Base-by-base conservation (phyloP, 2,329 filamentous ascomycete species). In the Aspergillus jensenii region DNA sequence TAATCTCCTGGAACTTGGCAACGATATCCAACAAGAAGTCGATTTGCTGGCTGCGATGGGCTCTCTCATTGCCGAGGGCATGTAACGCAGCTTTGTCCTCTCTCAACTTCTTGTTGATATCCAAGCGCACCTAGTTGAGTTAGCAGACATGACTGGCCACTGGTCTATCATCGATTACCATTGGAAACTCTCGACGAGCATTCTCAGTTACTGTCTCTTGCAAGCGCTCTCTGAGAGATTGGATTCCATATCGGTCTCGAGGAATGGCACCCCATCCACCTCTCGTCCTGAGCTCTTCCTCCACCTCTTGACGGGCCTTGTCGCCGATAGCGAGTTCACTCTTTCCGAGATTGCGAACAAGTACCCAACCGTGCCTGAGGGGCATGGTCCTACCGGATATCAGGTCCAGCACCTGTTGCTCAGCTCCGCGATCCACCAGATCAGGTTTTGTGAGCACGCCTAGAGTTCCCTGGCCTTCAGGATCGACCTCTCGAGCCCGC, bases 381-480 rank as follows among this genome's bases (percentile, higher is more conserved):
- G 43, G 46, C 33, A 65, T 48, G 8, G 56, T 58, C 46, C 62
- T 64, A 3, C 67, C 67, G 6, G 65, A 50, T 12, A 76, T 41
- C 3, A 75, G 52, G 7, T 72, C 63, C 4, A 74, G 53, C 0
- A 74, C 63, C 9, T 57, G 62, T 1, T 58, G 15, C 41, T 74
- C 70, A 0, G 68, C 66, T 0, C 72, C 72, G 27, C 63, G 58
- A 41, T 75, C 69, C 7, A 81, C 79, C 0, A 87, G 71, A 56
- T 89, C 86, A 0, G 84, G 81, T 62, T 88, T 88, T 0, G 85
- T 88, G 0, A 88, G 73, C 3, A 82, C 71, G 0, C 77, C 77
- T 0, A 82, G 53, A 0, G 78, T 81, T 41, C 79, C 67, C 33
- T 65, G 59, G 0, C 78, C 76, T 4, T 62, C 56, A 0, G 58